A percentile compares a stretch with the other conserved stretches of the same genome.
Conservation (phyloP, 2,329 filamentous ascomycete genomes). For the Ophiosphaerella herpotricha region DNA sequence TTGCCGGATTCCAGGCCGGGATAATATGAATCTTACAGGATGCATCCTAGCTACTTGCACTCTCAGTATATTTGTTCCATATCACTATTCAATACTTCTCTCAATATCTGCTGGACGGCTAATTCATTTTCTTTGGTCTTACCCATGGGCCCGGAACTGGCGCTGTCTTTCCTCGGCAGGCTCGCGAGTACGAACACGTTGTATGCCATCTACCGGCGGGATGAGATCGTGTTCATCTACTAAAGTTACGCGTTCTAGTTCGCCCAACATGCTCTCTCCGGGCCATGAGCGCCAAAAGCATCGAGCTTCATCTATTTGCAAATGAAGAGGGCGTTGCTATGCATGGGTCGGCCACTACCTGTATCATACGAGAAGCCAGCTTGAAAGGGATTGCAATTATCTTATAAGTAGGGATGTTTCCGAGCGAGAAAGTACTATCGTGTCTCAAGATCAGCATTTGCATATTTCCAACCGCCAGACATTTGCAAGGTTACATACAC, state of each 20-base stretch:
- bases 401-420: slow-evolving; percentile 30
- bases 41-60: slow-evolving; percentile 25
- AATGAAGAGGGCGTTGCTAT: slow-evolving; percentile 34
- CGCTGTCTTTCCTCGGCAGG: slow-evolving; percentile 1
- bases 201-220: slow-evolving; percentile 21
- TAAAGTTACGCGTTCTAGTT: slow-evolving; percentile 21
- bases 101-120: slow-evolving; percentile 20
- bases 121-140: slow-evolving; percentile 15
- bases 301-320: slow-evolving; percentile 33
- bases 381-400: slow-evolving; percentile 4
- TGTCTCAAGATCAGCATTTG: slow-evolving; percentile 8
- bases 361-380: slow-evolving; percentile 2
- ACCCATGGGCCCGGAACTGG: slow-evolving; percentile 25
- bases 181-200: slow-evolving; percentile 6
- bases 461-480: neutral
- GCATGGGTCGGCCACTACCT: slow-evolving; percentile 13
- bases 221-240: slow-evolving; percentile 23
- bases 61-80: slow-evolving; percentile 34
- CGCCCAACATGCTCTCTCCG: slow-evolving; percentile 15
- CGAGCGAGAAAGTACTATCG: slow-evolving; percentile 3
- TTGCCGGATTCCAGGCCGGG: slow-evolving; percentile 28
- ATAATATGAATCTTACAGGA: slow-evolving; percentile 20
- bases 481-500: neutral
- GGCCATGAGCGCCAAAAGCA: slow-evolving; percentile 18
- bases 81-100: slow-evolving; percentile 21